phyloP scores from a whole-genome alignment of 2,329 filamentous ascomycete species.

The Gyromitra esculenta region DNA sequence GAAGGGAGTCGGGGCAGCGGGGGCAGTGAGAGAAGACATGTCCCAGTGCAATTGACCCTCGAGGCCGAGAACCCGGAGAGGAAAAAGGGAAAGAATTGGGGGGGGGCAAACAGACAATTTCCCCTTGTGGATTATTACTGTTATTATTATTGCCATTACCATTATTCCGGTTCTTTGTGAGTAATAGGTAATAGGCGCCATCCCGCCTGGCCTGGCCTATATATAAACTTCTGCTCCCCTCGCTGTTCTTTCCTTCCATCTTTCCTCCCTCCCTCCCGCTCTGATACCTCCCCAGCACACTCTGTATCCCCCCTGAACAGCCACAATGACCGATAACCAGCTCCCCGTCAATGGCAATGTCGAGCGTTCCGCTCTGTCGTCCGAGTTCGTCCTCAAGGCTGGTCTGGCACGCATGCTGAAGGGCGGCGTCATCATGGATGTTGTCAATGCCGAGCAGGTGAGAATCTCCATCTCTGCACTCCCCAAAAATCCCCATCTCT shows the following conservation, averaged over 20 bases:
- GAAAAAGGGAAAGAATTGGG: background rate
- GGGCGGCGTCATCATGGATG: conserved; percentile 99
- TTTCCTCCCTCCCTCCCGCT: conserved; percentile 5
- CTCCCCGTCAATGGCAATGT: conserved; percentile 59
- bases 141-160: background rate
- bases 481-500: background rate
- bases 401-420: conserved; percentile 98
- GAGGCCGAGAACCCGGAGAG: background rate
- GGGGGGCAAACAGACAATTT: background rate
- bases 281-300: background rate
- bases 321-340: conserved; percentile 30
- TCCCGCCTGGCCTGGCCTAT: background rate
- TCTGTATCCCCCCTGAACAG: background rate
- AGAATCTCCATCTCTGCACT: background rate
- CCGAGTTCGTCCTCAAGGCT: conserved; percentile 87
- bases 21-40: background rate
- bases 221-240: conserved; percentile 27
- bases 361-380: conserved; percentile 63
- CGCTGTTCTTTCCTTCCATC: background rate
- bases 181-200: background rate
- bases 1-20: background rate
- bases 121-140: conserved; percentile 3
- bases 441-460: conserved; percentile 86
- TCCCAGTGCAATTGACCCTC: background rate
- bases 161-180: background rate